A percentile compares a stretch with the other conserved stretches of the same genome.
Conservation (phyloP, 140 eudicot species). For the Stevia rebaudiana region DNA sequence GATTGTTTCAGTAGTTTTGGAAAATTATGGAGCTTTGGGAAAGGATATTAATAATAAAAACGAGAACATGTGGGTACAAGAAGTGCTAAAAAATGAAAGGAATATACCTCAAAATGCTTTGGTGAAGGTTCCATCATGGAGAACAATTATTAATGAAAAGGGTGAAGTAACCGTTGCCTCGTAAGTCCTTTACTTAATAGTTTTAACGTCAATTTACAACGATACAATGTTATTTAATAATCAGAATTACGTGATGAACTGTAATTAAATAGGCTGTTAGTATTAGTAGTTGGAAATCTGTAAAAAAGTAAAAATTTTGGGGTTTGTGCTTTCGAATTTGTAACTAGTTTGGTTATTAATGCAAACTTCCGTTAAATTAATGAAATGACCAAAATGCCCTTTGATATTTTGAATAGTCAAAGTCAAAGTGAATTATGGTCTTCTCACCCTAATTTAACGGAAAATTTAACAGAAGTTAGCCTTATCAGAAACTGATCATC, state of each 20-base stretch:
- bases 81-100: conserved; percentile 35
- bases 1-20: conserved; percentile 69
- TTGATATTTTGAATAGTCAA: too few species aligned
- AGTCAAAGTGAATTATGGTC: too few species aligned
- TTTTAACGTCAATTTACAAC: background rate
- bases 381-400: too few species aligned
- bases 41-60: conserved; percentile 24
- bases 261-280: background rate
- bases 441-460: too few species aligned
- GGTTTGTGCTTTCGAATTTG: too few species aligned
- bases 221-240: background rate
- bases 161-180: conserved; percentile 45
- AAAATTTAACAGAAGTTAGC: too few species aligned
- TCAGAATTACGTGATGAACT: background rate
- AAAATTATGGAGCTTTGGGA: conserved; percentile 43
- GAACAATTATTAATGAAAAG: conserved; percentile 49
- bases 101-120: conserved; percentile 30
- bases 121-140: conserved; percentile 62
- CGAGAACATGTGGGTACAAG: conserved; percentile 28
- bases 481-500: background rate
- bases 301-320: too few species aligned
- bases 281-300: background rate
- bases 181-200: conserved; percentile 30
- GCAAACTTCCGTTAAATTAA: too few species aligned
- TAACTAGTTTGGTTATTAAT: too few species aligned